These are phyloP conservation scores for Pseudofabraea citricarpa DNA, from an alignment of 2,329 filamentous ascomycete genomes.

Conservation along the genomic window DNA sequence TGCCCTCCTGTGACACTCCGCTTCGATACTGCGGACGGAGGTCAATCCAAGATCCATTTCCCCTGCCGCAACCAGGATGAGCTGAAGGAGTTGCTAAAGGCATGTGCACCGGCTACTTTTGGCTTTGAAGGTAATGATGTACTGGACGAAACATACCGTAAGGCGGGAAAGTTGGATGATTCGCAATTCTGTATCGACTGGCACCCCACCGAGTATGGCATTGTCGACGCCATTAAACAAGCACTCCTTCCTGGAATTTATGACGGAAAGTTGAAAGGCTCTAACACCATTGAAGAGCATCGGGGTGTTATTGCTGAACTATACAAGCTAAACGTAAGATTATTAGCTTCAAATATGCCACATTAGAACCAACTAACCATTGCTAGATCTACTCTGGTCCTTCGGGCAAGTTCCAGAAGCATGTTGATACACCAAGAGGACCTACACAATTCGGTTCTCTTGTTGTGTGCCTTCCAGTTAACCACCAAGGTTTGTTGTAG, in stretches of 20 bases:
- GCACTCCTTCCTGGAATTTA: background rate
- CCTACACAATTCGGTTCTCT: constrained; percentile 45
- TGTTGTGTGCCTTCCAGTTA: constrained; percentile 40
- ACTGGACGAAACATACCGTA: background rate
- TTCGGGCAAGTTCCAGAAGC: constrained; percentile 44
- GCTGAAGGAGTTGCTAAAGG: background rate
- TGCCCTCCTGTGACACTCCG: too few species aligned
- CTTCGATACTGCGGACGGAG: too few species aligned
- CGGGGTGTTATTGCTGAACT: constrained; percentile 5
- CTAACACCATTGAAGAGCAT: background rate
- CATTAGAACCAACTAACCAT: background rate
- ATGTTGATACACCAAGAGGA: constrained; percentile 48
- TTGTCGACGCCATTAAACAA: background rate
- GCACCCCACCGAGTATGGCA: background rate
- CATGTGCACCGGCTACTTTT: background rate
- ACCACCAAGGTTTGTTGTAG: constrained; percentile 25
- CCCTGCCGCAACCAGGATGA: too few species aligned
- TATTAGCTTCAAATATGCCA: background rate
- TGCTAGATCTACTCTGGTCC: constrained; percentile 44
- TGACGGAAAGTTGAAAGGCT: background rate
- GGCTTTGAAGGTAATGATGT: background rate
- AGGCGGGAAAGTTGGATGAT: background rate
- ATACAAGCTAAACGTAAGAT: constrained; percentile 10
- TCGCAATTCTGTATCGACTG: background rate
- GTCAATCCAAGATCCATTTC: too few species aligned